Percentiles rank a stretch among this genome's conserved stretches.
These are phyloP conservation scores for Astrephomene gubernaculifera DNA, from an alignment of 139 green algal species.

Conservation along the genomic window DNA sequence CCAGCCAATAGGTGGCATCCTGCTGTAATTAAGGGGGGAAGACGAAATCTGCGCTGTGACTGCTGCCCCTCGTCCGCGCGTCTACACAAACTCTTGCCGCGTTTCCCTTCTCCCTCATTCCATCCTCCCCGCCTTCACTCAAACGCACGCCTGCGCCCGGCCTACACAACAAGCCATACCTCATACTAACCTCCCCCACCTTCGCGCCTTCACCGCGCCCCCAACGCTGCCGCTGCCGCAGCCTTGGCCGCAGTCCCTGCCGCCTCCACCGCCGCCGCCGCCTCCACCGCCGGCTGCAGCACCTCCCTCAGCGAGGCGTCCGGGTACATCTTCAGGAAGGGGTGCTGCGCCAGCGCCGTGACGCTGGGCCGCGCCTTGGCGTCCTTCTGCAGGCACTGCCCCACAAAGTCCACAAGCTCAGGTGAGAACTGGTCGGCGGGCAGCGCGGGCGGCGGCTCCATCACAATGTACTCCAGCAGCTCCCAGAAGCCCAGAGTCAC, in stretches of 20 bases:
- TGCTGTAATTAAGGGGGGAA: too few species aligned
- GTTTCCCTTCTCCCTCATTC: too few species aligned
- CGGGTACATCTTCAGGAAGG: constrained; percentile 54
- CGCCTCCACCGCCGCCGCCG: not conserved
- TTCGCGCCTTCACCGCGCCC: not conserved
- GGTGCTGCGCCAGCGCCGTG: constrained; percentile 47
- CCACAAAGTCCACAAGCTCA: constrained; percentile 89
- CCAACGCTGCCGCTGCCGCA: not conserved
- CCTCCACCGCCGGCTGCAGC: constrained; percentile 11
- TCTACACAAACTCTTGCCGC: too few species aligned
- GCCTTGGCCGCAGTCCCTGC: not conserved
- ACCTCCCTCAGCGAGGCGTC: constrained; percentile 16
- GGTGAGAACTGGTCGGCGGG: constrained; percentile 67
- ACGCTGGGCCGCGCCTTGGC: constrained; percentile 43
- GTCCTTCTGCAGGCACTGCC: constrained; percentile 71
- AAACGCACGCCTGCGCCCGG: too few species aligned
- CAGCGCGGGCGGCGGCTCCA: constrained; percentile 53
- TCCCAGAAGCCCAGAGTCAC: constrained; percentile 71
- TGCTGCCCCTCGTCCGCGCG: too few species aligned
- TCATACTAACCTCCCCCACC: too few species aligned
- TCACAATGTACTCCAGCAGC: constrained; percentile 73
- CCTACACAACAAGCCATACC: too few species aligned
- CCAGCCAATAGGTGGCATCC: too few species aligned
- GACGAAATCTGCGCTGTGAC: too few species aligned
- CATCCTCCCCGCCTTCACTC: too few species aligned